phyloP scores from a whole-genome alignment of 2,329 filamentous ascomycete genomes.

The Ophiostoma novo-ulmi region DNA sequence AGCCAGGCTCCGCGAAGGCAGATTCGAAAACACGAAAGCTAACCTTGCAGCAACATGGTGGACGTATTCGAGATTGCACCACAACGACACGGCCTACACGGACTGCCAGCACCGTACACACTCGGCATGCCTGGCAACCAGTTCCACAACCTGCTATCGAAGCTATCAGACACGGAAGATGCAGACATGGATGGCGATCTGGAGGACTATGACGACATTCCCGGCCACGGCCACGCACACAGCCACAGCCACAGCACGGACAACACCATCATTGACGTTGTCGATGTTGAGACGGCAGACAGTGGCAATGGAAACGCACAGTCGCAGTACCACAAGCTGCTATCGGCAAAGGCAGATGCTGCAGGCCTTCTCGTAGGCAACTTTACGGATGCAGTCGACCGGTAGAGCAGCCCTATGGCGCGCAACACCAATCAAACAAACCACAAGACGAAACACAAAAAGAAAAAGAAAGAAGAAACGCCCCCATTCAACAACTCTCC shows the following conservation, averaged over 20 bases:
- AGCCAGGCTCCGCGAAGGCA: too few relatives aligned
- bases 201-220: constrained; percentile 35
- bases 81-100: constrained; percentile 40
- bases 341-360: constrained; percentile 38
- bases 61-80: constrained; percentile 63
- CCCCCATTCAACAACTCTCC: too few relatives aligned
- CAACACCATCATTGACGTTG: constrained; percentile 10
- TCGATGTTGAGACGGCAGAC: background rate
- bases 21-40: background rate
- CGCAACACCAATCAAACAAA: too few relatives aligned
- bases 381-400: constrained; percentile 53
- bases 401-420: background rate
- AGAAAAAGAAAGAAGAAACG: background rate
- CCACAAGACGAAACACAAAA: background rate
- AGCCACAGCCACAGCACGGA: background rate
- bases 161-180: constrained; percentile 48
- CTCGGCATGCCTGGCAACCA: constrained; percentile 54
- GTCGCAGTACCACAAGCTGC: constrained; percentile 36
- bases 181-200: constrained; percentile 43
- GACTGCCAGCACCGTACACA: constrained; percentile 39
- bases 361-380: constrained; percentile 52
- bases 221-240: constrained; percentile 3
- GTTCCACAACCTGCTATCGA: constrained; percentile 59
- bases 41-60: constrained; percentile 53
- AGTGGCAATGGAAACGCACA: background rate